A percentile compares a stretch with the other conserved stretches of the same genome.
Evolutionary conservation across 257 asterid species (phyloP).

Genomic region (Anisodus tanguticus): DNA sequence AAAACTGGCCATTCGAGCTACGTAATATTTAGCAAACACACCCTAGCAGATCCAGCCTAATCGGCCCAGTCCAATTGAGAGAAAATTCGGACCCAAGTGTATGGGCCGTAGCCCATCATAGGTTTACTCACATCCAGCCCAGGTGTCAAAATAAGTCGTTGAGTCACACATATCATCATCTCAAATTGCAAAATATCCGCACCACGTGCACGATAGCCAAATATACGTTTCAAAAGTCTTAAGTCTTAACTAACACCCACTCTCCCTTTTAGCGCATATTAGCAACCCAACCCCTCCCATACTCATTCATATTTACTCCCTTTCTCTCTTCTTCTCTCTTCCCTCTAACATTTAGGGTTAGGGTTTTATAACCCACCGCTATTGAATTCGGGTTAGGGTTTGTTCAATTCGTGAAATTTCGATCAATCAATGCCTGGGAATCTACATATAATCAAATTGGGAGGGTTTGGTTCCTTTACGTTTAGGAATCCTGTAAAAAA

Average conservation of each 20-base stretch:
- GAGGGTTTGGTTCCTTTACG: conserved; percentile 40
- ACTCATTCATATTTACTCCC: conserved; percentile 34
- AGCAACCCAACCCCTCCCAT: conserved; percentile 41
- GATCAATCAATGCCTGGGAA: conserved; percentile 58
- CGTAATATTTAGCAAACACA: background rate
- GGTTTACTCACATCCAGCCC: background rate
- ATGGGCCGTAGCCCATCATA: background rate
- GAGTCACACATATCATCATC: conserved; percentile 25
- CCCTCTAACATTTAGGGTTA: conserved; percentile 39
- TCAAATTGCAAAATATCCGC: conserved; percentile 26
- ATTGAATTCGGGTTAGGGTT: conserved; percentile 44
- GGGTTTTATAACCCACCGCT: conserved; percentile 45
- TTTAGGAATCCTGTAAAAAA: conserved; percentile 15
- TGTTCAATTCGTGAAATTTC: conserved; percentile 10
- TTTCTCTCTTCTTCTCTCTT: background rate
- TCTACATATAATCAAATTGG: conserved; percentile 28
- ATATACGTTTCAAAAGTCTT: conserved; percentile 18
- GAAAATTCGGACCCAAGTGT: no score
- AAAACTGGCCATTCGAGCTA: no score
- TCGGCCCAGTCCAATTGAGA: background rate
- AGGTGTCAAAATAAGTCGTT: conserved; percentile 24
- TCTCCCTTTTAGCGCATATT: conserved; percentile 44
- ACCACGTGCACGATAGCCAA: conserved; percentile 45
- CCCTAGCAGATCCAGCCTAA: background rate
- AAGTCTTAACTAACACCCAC: conserved; percentile 33